A percentile compares a stretch with the other conserved stretches of the same genome.
phyloP scores from a whole-genome alignment of 345 rosid species.

The Camelina laxa region DNA sequence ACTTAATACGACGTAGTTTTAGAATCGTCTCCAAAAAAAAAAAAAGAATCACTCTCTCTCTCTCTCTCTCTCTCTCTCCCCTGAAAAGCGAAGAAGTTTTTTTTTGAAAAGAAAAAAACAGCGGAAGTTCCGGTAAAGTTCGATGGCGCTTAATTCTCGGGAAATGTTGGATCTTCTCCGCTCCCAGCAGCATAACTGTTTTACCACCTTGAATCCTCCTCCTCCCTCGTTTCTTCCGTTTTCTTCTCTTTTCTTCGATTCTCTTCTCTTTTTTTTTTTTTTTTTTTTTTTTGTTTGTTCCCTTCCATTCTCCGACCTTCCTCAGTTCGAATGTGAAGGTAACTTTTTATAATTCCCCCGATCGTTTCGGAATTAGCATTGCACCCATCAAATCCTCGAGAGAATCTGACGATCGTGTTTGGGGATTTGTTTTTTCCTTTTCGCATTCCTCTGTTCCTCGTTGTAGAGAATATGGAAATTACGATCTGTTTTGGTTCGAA shows the following conservation, averaged over 20 bases:
- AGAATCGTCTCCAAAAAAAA: neutral
- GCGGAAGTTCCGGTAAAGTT: slow-evolving; percentile 35
- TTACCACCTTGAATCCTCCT: slow-evolving; percentile 36
- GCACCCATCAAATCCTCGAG: neutral
- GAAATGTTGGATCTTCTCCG: slow-evolving; percentile 43
- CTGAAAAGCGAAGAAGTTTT: slow-evolving; percentile 4
- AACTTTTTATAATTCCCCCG: slow-evolving; percentile 1
- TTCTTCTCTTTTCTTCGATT: slow-evolving; percentile 23
- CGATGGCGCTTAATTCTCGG: slow-evolving; percentile 62
- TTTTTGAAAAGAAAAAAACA: neutral
- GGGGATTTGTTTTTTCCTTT: neutral
- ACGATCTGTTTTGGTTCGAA: neutral
- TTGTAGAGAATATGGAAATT: neutral
- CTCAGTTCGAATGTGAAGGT: slow-evolving; percentile 16
- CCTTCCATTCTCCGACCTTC: neutral
- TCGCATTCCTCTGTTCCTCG: neutral
- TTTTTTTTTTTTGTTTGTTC: too few relatives aligned
- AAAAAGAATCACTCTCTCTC: neutral
- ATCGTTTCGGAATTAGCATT: neutral
- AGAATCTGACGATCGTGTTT: neutral
- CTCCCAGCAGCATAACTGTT: neutral
- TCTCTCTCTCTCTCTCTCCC: neutral
- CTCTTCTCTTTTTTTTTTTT: neutral
- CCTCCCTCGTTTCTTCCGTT: slow-evolving; percentile 36
- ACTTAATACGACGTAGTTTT: slow-evolving; percentile 18